Base-by-base conservation (phyloP, 495 filamentous ascomycete species). In the Penicillium samsonianum region DNA sequence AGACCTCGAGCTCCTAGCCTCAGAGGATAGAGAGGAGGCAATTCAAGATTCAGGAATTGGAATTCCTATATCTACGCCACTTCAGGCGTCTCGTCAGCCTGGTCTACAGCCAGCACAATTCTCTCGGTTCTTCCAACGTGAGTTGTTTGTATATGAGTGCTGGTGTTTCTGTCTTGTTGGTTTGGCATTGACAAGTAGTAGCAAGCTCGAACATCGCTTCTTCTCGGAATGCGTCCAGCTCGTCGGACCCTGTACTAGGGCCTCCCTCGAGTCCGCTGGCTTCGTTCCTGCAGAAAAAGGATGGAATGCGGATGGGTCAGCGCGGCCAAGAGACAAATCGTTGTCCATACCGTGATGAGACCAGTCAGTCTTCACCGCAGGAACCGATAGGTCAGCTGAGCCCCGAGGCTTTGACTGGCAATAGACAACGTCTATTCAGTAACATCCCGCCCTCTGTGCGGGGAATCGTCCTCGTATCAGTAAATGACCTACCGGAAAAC, bases 381-480 rank as follows among this genome's bases (percentile, higher is more conserved):
- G 26, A 45, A 16, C 3, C 16, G 26, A 14, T 48, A 16, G 25
- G 37, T 25, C 42, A 49, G 7, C 14, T 14, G 3, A 50, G 23
- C 12, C 17, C 17, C 3, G 28, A 12, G 1, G 2, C 23, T n/a
- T 1, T n/a, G 11, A 23, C 5, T 23, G 25, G 30, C n/a, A 26
- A 25, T 5, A 19, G 25, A 26, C 43, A 19, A 26, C 17, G 37
- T 14, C 58, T 57, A 4, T 75, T 73, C 25, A 46, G 60, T 30
- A 58, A 75, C 12, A 67, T 75, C 9, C 73, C 70, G 11, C 47
- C 64, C 4, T 71, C 72, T 4, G 79, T 82, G 20, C 84, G 88
- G 63, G 90, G 89, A 0, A 88, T 95, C 53, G 77, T 80, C 17
- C 83, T 98, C 5, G 73, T 97, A 26, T 83, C 86, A n/a, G 79